These are phyloP conservation scores for Cryptomeria japonica DNA, from an alignment of 75 land plant genomes.

Conservation along the genomic window DNA sequence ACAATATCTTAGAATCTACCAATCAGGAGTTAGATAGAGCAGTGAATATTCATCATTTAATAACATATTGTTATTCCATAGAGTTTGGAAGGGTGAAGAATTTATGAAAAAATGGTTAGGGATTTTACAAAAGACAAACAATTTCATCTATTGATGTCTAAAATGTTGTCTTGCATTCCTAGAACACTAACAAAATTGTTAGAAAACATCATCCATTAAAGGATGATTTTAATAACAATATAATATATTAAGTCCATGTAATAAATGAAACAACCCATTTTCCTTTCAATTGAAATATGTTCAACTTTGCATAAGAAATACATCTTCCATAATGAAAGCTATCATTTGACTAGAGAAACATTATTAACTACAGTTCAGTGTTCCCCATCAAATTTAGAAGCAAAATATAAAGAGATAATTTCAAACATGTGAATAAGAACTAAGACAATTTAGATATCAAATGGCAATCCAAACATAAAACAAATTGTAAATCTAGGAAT, in stretches of 20 bases:
- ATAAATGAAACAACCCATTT: neutral
- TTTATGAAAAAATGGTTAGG: too few species aligned
- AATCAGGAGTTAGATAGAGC: too few species aligned
- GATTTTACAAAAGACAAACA: neutral
- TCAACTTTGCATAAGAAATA: neutral
- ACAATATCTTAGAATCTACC: too few species aligned
- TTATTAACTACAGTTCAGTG: neutral
- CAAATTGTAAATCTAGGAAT: too few species aligned
- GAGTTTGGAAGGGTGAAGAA: too few species aligned
- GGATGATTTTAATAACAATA: neutral
- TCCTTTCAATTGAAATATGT: neutral
- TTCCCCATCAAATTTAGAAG: neutral
- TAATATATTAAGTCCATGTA: neutral
- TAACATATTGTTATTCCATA: too few species aligned
- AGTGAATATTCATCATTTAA: too few species aligned
- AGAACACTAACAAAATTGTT: neutral
- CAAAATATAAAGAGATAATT: neutral
- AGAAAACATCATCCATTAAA: neutral
- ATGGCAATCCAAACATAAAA: neutral
- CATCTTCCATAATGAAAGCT: neutral
- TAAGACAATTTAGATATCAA: neutral
- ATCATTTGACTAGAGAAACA: neutral
- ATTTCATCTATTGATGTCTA: neutral
- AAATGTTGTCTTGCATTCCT: neutral
- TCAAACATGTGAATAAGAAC: neutral